These are phyloP conservation scores for Talaromyces ruber DNA, from an alignment of 495 filamentous ascomycete genomes.

Conservation along the genomic window DNA sequence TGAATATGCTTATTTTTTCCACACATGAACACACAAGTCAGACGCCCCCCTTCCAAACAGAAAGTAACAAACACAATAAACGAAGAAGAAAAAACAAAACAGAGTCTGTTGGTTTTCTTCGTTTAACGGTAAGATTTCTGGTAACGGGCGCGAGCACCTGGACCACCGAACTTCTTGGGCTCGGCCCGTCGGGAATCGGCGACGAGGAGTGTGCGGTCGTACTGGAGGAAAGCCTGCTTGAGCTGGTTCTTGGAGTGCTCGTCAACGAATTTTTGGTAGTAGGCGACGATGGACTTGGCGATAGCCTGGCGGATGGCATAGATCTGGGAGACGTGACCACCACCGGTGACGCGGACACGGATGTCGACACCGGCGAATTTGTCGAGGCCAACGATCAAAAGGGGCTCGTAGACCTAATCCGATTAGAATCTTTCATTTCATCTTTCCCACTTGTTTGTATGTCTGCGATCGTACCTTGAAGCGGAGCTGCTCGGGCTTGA, in stretches of 20 bases:
- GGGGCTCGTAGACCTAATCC: constrained; percentile 81
- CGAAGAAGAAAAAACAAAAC: constrained; percentile 18
- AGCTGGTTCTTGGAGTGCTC: constrained; percentile 99
- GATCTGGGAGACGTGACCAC: constrained; percentile 97
- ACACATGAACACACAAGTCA: not conserved
- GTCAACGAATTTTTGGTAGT: constrained; percentile 99
- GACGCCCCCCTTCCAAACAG: constrained; percentile 5
- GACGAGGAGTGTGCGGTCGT: constrained; percentile 94
- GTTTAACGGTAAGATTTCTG: constrained; percentile 77
- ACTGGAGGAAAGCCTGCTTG: constrained; percentile 87
- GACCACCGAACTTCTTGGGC: constrained; percentile 84
- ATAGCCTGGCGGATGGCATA: constrained; percentile 99
- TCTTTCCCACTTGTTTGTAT: not conserved
- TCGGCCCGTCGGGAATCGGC: constrained; percentile 94
- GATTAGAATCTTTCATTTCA: not conserved
- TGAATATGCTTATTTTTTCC: not conserved
- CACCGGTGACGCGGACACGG: constrained; percentile 90
- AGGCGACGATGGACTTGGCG: constrained; percentile 94
- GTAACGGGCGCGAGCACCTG: constrained; percentile 91
- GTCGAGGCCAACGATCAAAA: constrained; percentile 91
- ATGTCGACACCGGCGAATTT: constrained; percentile 97
- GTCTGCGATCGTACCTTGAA: constrained; percentile 62
- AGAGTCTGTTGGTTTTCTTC: constrained; percentile 9
- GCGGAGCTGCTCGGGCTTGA: constrained; percentile 92
- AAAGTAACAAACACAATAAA: constrained; percentile 15